Percentiles rank a stretch among this genome's conserved stretches.
These are phyloP conservation scores for Termitomyces sp. DNA, from an alignment of 768 basidiomycete genomes.

Conservation along the genomic window DNA sequence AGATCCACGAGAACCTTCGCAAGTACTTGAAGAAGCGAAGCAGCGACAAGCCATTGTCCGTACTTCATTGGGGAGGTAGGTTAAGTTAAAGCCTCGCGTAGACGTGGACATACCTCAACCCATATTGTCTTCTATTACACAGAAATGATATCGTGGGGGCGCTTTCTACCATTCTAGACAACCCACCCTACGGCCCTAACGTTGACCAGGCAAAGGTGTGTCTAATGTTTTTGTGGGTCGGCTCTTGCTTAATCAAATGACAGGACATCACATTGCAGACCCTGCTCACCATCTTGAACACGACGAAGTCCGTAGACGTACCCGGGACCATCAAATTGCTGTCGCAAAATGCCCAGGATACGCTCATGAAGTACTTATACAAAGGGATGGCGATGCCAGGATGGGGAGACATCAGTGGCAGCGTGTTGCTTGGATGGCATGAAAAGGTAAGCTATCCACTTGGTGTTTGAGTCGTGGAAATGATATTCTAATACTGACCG, in stretches of 20 bases:
- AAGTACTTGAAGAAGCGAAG: constrained; percentile 72
- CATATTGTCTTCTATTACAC: neutral
- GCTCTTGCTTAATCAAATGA: neutral
- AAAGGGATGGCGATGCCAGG: constrained; percentile 84
- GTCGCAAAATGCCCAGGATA: constrained; percentile 74
- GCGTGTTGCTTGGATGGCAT: constrained; percentile 82
- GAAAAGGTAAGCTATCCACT: constrained; percentile 63
- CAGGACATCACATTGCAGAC: constrained; percentile 77
- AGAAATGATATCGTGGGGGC: constrained; percentile 80
- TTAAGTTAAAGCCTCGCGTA: constrained; percentile 20
- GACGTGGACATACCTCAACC: neutral
- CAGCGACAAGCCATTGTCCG: constrained; percentile 59
- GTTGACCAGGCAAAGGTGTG: constrained; percentile 88
- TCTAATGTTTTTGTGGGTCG: neutral
- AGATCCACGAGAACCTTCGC: constrained; percentile 73
- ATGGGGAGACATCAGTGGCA: constrained; percentile 55
- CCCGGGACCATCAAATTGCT: constrained; percentile 66
- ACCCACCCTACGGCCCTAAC: constrained; percentile 83
- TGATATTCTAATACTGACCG: neutral
- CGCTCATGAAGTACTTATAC: constrained; percentile 96
- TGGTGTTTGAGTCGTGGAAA: constrained; percentile 11
- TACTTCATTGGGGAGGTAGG: constrained; percentile 67
- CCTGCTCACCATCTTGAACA: constrained; percentile 86
- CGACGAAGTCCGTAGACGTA: constrained; percentile 88
- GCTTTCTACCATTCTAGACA: constrained; percentile 62